A percentile compares a stretch with the other conserved stretches of the same genome.
These are phyloP conservation scores for Plasmodium yoelii DNA, from an alignment of 169 alveolate genomes.

Conservation along the genomic window DNA sequence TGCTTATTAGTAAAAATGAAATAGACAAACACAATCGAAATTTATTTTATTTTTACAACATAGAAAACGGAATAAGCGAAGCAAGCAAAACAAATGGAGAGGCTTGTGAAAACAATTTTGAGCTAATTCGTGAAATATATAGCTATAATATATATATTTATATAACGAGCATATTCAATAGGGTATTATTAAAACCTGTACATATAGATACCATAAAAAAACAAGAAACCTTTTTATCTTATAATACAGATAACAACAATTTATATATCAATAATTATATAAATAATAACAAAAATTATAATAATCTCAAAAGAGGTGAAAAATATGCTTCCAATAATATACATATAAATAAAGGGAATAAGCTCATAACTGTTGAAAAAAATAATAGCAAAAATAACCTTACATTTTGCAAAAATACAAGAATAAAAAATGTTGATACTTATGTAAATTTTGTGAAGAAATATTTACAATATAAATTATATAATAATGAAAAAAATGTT, in stretches of 20 bases:
- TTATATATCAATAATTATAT: neutral
- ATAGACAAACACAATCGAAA: too few species aligned
- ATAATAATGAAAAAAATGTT: neutral
- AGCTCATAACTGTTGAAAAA: neutral
- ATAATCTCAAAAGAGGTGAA: conserved; percentile 12
- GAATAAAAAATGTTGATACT: neutral
- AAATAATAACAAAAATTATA: conserved; percentile 11
- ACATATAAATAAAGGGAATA: neutral
- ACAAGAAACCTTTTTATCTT: neutral
- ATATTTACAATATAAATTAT: conserved; percentile 22
- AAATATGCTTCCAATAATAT: neutral
- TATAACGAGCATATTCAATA: too few species aligned
- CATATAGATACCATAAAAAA: neutral
- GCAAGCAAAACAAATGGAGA: too few species aligned
- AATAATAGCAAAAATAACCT: neutral
- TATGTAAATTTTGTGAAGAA: conserved; percentile 14
- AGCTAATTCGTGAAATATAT: too few species aligned
- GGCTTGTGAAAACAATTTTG: too few species aligned
- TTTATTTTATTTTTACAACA: too few species aligned
- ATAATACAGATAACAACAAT: neutral
- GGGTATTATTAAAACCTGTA: too few species aligned
- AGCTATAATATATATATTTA: too few species aligned
- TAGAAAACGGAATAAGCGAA: too few species aligned
- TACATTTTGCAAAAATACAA: conserved; percentile 23
- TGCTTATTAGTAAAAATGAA: too few species aligned